These are phyloP conservation scores for Cercospora sp. DNA, from an alignment of 2,329 filamentous ascomycete genomes.

Conservation along the genomic window DNA sequence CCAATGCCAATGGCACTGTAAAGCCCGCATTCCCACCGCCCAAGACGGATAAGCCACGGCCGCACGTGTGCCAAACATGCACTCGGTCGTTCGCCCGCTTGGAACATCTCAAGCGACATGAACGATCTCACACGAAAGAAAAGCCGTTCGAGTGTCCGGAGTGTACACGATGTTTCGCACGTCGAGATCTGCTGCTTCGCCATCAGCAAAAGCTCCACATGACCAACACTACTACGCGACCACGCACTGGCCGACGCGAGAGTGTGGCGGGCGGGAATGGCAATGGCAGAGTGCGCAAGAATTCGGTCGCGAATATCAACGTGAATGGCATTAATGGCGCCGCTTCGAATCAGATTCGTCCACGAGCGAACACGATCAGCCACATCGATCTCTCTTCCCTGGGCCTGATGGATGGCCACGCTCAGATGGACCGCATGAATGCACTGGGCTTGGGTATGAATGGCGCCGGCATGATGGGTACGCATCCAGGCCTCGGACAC, in stretches of 20 bases:
- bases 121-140: conserved; percentile 97
- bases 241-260: conserved; percentile 79
- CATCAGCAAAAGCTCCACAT: conserved; percentile 99
- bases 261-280: conserved; percentile 73
- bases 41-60: conserved; percentile 95
- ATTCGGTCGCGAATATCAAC: conserved; percentile 71
- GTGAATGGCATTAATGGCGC: conserved; percentile 51
- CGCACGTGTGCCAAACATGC: conserved; percentile 91
- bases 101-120: conserved; percentile 95
- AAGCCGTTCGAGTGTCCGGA: conserved; percentile 98
- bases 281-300: conserved; percentile 81
- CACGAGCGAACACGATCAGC: conserved; percentile 92
- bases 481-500: conserved; percentile 57
- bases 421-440: conserved; percentile 34
- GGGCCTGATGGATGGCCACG: conserved; percentile 47
- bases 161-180: conserved; percentile 90
- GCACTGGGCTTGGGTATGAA: conserved; percentile 28
- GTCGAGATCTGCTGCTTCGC: conserved; percentile 83
- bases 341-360: conserved; percentile 66
- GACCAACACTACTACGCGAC: conserved; percentile 82
- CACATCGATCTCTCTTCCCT: conserved; percentile 80
- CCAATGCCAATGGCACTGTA: conserved; percentile 23
- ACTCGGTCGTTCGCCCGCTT: conserved; percentile 88
- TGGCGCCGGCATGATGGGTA: conserved; percentile 56
- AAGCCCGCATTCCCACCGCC: conserved; percentile 67